Percentiles rank a stretch among this genome's conserved stretches.
These are phyloP conservation scores for Penstemon davidsonii DNA, from an alignment of 257 asterid species.

Conservation along the genomic window DNA sequence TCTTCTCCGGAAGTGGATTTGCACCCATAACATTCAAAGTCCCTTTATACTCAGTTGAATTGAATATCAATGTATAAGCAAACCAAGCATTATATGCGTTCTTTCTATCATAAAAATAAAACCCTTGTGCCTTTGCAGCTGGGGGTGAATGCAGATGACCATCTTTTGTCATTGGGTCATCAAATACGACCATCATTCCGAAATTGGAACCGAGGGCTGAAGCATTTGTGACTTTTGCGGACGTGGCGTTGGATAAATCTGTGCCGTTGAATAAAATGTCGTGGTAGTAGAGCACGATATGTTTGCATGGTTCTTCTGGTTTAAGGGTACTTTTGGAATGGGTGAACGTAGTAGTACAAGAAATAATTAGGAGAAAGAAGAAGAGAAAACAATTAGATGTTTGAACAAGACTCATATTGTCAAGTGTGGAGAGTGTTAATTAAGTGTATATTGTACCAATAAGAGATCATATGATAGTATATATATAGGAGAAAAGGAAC, in stretches of 20 bases:
- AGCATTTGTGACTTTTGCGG: slow-evolving; percentile 34
- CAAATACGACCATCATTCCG: slow-evolving; percentile 54
- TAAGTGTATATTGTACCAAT: too few relatives aligned
- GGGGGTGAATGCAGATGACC: slow-evolving; percentile 45
- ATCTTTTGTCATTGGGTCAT: slow-evolving; percentile 57
- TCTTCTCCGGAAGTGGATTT: slow-evolving; percentile 42
- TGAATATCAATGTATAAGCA: slow-evolving; percentile 58
- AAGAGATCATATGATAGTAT: too few relatives aligned
- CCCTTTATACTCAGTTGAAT: slow-evolving; percentile 51
- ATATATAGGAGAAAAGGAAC: too few relatives aligned
- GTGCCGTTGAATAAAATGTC: slow-evolving; percentile 62
- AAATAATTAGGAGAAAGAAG: slow-evolving; percentile 22
- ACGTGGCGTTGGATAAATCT: slow-evolving; percentile 51
- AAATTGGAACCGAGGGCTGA: slow-evolving; percentile 38
- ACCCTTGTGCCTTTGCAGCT: slow-evolving; percentile 56
- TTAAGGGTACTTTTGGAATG: slow-evolving; percentile 21
- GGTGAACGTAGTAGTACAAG: neutral
- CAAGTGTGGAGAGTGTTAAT: too few relatives aligned
- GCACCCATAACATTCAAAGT: slow-evolving; percentile 61
- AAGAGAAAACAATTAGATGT: slow-evolving; percentile 19
- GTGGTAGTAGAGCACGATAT: slow-evolving; percentile 57
- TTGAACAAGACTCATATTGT: neutral
- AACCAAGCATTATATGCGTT: slow-evolving; percentile 50
- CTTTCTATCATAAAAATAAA: slow-evolving; percentile 60
- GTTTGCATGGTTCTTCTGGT: slow-evolving; percentile 49